These are phyloP conservation scores for Botrytis medusae DNA, from an alignment of 2,329 filamentous ascomycete species.

Conservation along the genomic window DNA sequence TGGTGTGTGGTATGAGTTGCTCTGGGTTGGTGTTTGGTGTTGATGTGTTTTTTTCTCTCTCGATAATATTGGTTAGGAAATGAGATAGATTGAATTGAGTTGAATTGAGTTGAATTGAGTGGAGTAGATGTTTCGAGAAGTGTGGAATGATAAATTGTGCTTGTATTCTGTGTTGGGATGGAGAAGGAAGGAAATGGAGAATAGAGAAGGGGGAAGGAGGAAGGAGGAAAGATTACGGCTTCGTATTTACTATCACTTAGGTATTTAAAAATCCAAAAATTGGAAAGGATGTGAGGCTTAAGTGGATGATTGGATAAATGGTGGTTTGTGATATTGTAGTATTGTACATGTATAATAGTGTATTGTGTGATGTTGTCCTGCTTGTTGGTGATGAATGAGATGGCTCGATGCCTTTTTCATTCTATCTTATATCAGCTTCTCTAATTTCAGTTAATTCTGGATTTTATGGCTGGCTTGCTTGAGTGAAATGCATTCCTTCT, in stretches of 20 bases:
- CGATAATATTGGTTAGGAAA: neutral
- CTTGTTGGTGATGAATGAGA: neutral
- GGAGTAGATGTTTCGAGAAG: neutral
- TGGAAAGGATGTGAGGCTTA: neutral
- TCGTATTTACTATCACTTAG: neutral
- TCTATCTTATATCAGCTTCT: neutral
- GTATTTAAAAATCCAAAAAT: neutral
- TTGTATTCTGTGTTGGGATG: neutral
- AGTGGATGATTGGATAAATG: neutral
- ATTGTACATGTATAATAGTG: neutral
- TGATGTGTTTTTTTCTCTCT: neutral
- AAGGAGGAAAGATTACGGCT: neutral
- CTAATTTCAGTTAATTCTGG: rapidly evolving
- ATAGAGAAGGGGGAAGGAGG: too few species aligned
- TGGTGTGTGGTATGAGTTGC: neutral
- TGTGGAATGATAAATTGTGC: neutral
- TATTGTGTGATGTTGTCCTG: neutral
- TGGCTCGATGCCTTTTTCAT: neutral
- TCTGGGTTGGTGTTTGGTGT: too few species aligned
- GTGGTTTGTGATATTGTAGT: neutral
- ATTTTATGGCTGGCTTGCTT: neutral
- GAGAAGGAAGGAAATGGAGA: neutral
- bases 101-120: neutral
- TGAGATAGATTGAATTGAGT: neutral
- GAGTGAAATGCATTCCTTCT: rapidly evolving